Base-by-base conservation (phyloP, 805 yeast species). In the Cyberlindnera galapagoensis region DNA sequence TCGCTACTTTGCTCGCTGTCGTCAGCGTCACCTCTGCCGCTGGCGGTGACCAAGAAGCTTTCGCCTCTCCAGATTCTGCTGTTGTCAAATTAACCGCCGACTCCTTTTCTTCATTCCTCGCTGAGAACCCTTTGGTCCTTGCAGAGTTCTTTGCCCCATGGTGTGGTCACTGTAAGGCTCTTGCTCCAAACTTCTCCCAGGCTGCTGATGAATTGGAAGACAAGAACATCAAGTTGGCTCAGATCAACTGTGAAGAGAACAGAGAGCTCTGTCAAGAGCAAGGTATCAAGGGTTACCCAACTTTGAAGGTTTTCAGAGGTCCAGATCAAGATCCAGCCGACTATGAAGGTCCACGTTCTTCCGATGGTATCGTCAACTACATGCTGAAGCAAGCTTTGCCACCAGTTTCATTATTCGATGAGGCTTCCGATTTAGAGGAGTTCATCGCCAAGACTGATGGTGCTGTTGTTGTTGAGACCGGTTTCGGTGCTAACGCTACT, bases 81-180 rank as follows among this genome's bases (percentile, higher is more conserved):
- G 97, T 90, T 29, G 85, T 85, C 45, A 76, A 82, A 56, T 71
- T 90, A 43, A 73, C 82, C 23, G 62, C 77, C 14, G 76, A 69
- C 23, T 71, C 70, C 38, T 90, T 84, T 56, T 71, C 71, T 36
- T 57, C 67, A 11, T 85, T 83, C 59, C 60, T 90, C 43, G 60
- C 63, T 30, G 74, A 69, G 35, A 81, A 88, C 64, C 82, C 86
- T 21, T 67, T 88, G 46, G 94, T 85, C 15, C 63, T 85, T 41
- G 81, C 90, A 14, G 94, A 85, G 61, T 85, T 85, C 62, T 85
- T 80, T 57, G 95, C 95, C 12, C 94, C 97, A 56, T 90, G 97
- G 97, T 88, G 97, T 69, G 96, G 96, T 12, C 92, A 88, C 65
- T 88, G 97, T 71, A 86, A 88, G 67, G 72, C 71, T 30, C 63